Conservation (phyloP, 1,139 yeast species). For the Blastobotrys persicus region DNA sequence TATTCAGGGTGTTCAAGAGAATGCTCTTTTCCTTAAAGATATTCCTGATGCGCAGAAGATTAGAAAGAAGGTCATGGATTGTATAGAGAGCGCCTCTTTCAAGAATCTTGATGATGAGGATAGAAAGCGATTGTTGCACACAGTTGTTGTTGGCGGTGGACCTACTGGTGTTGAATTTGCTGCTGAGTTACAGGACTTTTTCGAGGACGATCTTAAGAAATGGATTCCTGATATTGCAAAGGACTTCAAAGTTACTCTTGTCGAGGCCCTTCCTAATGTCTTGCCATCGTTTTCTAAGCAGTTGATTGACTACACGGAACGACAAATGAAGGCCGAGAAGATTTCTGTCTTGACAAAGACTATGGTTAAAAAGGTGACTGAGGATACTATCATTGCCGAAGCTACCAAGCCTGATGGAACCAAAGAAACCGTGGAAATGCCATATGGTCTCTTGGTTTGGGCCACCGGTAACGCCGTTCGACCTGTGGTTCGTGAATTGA, state of each 20-base stretch:
- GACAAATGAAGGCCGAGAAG: conserved; percentile 74
- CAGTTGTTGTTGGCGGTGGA: conserved; percentile 93
- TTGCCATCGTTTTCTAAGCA: conserved; percentile 83
- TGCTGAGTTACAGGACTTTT: conserved; percentile 91
- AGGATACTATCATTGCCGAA: conserved; percentile 64
- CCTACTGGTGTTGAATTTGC: conserved; percentile 98
- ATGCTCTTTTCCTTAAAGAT: conserved; percentile 84
- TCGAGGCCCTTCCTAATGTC: conserved; percentile 90
- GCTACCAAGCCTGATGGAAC: conserved; percentile 66
- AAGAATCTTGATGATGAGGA: conserved; percentile 72
- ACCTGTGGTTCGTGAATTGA: conserved; percentile 65
- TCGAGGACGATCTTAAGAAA: conserved; percentile 82
- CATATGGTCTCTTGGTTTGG: conserved; percentile 93
- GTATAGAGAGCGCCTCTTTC: conserved; percentile 79
- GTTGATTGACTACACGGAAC: conserved; percentile 79
- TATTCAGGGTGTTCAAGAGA: conserved; percentile 87
- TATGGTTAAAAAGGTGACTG: conserved; percentile 82
- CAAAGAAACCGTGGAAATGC: conserved; percentile 59
- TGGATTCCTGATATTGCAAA: conserved; percentile 85
- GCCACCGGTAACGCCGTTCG: conserved; percentile 96
- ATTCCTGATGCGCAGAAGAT: conserved; percentile 77
- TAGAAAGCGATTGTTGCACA: conserved; percentile 74
- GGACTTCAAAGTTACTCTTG: conserved; percentile 78
- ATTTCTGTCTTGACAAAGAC: conserved; percentile 78
- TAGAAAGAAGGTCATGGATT: conserved; percentile 72